These are phyloP conservation scores for Solanum pinnatisectum DNA, from an alignment of 257 asterid genomes.

Conservation along the genomic window DNA sequence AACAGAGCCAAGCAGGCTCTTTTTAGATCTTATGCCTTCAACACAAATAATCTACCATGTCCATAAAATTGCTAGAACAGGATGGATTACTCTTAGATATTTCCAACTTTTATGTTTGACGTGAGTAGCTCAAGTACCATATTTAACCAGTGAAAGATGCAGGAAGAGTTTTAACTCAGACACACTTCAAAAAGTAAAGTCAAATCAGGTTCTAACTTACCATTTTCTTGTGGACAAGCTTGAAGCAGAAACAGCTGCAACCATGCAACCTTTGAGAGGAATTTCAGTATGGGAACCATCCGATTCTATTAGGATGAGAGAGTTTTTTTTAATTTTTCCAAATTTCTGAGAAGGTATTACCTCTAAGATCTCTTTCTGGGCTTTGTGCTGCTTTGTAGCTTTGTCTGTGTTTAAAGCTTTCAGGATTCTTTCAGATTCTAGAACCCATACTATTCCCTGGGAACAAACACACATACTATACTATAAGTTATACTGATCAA, in stretches of 20 bases:
- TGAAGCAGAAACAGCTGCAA: slow-evolving; percentile 83
- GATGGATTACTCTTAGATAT: not conserved
- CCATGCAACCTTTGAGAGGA: slow-evolving; percentile 58
- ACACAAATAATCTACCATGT: not conserved
- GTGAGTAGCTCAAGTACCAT: not conserved
- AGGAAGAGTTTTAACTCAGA: not conserved
- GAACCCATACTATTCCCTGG: slow-evolving; percentile 74
- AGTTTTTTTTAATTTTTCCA: slow-evolving; percentile 48
- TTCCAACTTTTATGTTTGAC: not conserved
- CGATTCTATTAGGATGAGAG: slow-evolving; percentile 49
- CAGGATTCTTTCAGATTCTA: slow-evolving; percentile 66
- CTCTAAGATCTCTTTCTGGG: slow-evolving; percentile 59
- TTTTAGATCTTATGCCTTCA: not conserved
- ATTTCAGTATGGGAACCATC: slow-evolving; percentile 61
- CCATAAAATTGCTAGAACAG: not conserved
- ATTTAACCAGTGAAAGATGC: not conserved
- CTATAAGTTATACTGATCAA: not conserved
- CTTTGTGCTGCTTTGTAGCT: slow-evolving; percentile 43
- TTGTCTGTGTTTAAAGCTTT: slow-evolving; percentile 37
- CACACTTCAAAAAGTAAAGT: not conserved
- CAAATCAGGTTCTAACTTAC: slow-evolving; percentile 24
- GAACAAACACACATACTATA: not conserved
- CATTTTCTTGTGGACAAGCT: slow-evolving; percentile 66
- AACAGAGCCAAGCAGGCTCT: not conserved
- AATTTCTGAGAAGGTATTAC: slow-evolving; percentile 58